Evolutionary conservation across 2,329 filamentous ascomycete genomes (phyloP), one percentile per base, ranked within the genome.

Genomic region (Xylariaceae sp.): DNA sequence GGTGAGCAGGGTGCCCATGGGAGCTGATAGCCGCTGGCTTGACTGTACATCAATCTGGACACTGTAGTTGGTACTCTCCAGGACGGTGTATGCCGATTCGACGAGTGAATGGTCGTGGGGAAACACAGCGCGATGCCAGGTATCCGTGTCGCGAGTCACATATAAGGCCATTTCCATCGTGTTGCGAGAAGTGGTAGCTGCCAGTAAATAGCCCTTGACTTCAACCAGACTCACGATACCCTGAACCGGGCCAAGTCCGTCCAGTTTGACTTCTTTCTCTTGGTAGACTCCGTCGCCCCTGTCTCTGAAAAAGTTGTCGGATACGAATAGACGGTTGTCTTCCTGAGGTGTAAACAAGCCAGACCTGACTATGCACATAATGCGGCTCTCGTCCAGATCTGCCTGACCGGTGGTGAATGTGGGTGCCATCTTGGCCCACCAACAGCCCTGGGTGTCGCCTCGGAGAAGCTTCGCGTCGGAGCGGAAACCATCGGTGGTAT

Each of bases 21-120:
- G 75, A 23, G 73, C 75, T 1, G 70, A 72, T 10, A 72, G 72
- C 28, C 65, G 67, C 24, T 68, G 68, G 9, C 70, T 70, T 2
- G 82, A 86, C 72, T 90, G 80, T 43, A 96, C 89, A 58, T 96
- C 89, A 35, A 98, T 79, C 61, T 96, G 90, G 48, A 98, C 88
- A 64, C 90, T 95, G 66, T 98, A 95, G 55, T 94, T 90, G 26
- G 92, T 96, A 51, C 89, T 92, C 61, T 96, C 90, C 25, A 98
- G 71, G 30, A 98, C 75, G 0, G 92, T 98, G 59, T 95, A 98
- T 3, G 85, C 86, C 54, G 90, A 77, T 55, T 94, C 83, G 41
- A 87, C 73, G 50, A 89, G 61, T 26, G 70, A 85, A 57, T 94
- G 88, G 41, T 84, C 80, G 28, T 78, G 77, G 6, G 80, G 82